These are phyloP conservation scores for Lachancea kluyveri DNA, from an alignment of 805 yeast genomes.

Conservation along the genomic window DNA sequence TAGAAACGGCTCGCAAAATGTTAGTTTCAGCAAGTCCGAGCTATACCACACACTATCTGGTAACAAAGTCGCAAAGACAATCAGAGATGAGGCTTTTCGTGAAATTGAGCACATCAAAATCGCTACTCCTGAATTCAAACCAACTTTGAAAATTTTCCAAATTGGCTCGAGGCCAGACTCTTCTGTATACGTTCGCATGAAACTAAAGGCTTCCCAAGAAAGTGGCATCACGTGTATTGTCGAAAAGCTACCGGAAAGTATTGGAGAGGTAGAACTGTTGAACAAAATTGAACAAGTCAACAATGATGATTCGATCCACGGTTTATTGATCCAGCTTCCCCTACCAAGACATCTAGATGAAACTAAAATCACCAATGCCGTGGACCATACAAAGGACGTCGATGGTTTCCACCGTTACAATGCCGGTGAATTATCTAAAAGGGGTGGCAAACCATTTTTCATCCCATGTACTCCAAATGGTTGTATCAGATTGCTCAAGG, in stretches of 20 bases:
- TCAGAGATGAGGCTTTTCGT: slow-evolving; percentile 38
- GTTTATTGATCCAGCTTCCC: slow-evolving; percentile 72
- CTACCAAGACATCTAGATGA: slow-evolving; percentile 67
- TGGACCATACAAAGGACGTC: slow-evolving; percentile 63
- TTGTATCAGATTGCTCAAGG: slow-evolving; percentile 55
- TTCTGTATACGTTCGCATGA: slow-evolving; percentile 75
- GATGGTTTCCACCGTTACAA: slow-evolving; percentile 79
- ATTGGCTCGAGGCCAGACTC: slow-evolving; percentile 77
- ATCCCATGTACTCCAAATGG: slow-evolving; percentile 86
- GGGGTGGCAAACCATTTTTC: slow-evolving; percentile 63
- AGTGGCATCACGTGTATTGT: slow-evolving; percentile 59
- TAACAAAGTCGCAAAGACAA: slow-evolving; percentile 37
- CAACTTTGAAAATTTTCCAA: slow-evolving; percentile 65
- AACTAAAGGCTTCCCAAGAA: slow-evolving; percentile 68
- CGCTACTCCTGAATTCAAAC: slow-evolving; percentile 49
- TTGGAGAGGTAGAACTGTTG: slow-evolving; percentile 51
- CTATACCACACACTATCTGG: slow-evolving; percentile 40
- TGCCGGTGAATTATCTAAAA: slow-evolving; percentile 71
- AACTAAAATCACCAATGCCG: slow-evolving; percentile 59
- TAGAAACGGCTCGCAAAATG: neutral
- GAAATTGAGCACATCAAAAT: slow-evolving; percentile 30
- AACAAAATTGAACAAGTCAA: slow-evolving; percentile 51
- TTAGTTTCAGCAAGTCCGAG: too few relatives aligned
- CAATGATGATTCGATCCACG: slow-evolving; percentile 55
- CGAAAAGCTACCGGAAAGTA: slow-evolving; percentile 50